Evolutionary conservation across 306 rosid genomes (phyloP).

Genomic region (Spatholobus suberectus): DNA sequence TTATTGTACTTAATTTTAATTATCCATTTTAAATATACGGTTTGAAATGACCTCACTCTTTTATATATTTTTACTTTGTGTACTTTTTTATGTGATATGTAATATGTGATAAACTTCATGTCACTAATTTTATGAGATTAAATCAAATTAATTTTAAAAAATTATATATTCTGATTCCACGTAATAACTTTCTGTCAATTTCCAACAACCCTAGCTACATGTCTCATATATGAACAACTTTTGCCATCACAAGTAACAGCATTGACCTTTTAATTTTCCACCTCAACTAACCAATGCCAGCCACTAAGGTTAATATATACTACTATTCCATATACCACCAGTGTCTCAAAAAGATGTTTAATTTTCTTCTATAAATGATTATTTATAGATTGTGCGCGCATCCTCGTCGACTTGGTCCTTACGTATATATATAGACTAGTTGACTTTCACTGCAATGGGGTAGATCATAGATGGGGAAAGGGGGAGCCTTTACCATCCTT

Average conservation of each 20-base stretch:
- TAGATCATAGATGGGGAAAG: slow-evolving; percentile 3
- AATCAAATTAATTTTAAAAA: not conserved
- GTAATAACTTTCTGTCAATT: not conserved
- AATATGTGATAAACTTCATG: not conserved
- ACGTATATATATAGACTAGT: not conserved
- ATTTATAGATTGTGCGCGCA: not conserved
- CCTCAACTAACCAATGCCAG: slow-evolving; percentile 4
- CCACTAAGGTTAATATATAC: not conserved
- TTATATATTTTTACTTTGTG: not conserved
- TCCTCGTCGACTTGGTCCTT: slow-evolving; percentile 2
- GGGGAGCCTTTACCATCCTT: slow-evolving; percentile 3
- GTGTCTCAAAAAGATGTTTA: not conserved
- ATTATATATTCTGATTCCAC: slow-evolving; percentile 1
- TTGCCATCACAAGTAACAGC: slow-evolving; percentile 28
- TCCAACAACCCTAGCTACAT: slow-evolving; percentile 35
- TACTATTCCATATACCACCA: slow-evolving; percentile 16
- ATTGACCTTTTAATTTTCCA: slow-evolving; percentile 15
- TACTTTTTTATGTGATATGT: not conserved
- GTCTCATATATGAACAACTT: slow-evolving; percentile 22
- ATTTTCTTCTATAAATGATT: slow-evolving; percentile 7
- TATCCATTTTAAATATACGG: not conserved
- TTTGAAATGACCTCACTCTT: not conserved
- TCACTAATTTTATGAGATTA: too few species aligned
- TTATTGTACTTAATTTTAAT: not conserved
- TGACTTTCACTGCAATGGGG: slow-evolving; percentile 31